phyloP scores from a whole-genome alignment of 345 rosid species.

The Melaleuca quinquenervia region DNA sequence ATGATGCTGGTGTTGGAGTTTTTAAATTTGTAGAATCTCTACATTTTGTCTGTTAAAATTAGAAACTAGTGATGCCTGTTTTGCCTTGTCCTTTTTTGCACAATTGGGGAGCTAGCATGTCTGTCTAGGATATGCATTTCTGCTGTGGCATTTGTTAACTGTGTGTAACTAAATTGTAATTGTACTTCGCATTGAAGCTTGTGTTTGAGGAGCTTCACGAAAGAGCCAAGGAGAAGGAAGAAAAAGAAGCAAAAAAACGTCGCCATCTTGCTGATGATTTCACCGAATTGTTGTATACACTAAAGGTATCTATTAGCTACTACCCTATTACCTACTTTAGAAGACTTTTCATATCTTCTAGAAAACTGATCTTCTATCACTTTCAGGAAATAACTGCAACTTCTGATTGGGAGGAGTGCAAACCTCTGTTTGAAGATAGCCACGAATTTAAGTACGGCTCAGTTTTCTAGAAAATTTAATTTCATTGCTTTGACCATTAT shows the following conservation, averaged over 20 bases:
- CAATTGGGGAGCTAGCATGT: neutral
- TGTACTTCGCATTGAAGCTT: constrained; percentile 37
- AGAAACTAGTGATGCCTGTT: neutral
- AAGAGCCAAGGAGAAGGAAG: constrained; percentile 91
- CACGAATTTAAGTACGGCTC: constrained; percentile 61
- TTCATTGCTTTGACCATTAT: neutral
- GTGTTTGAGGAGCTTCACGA: constrained; percentile 72
- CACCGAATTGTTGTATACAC: constrained; percentile 45
- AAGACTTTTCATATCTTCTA: neutral
- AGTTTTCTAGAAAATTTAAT: neutral
- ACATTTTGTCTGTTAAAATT: neutral
- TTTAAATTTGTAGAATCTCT: neutral
- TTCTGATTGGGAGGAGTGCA: constrained; percentile 80
- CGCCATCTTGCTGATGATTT: constrained; percentile 87
- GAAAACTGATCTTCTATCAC: constrained; percentile 1
- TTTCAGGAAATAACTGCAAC: constrained; percentile 66
- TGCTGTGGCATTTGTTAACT: neutral
- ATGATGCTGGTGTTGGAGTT: neutral
- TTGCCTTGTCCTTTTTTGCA: neutral
- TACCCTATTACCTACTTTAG: neutral
- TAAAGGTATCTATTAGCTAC: constrained; percentile 35
- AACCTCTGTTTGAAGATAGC: constrained; percentile 65
- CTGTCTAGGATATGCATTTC: neutral
- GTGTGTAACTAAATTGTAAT: neutral
- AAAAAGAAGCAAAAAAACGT: constrained; percentile 86